Evolutionary conservation across 129 eudicot species (phyloP).

Genomic region (Tagetes patula): DNA sequence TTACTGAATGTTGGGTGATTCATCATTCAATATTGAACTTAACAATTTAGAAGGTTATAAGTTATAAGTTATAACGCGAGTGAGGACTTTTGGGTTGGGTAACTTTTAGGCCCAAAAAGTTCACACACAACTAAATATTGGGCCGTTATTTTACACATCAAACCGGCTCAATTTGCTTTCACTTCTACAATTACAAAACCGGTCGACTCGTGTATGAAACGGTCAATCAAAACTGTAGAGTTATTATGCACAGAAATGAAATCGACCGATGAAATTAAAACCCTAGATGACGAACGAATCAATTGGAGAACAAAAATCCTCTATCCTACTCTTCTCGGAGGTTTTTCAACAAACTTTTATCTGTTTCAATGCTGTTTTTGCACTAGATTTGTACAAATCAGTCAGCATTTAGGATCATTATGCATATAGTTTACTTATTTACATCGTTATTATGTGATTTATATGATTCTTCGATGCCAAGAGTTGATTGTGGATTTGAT

Average conservation of each 20-base stretch:
- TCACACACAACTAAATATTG: not conserved
- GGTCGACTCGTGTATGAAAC: constrained; percentile 27
- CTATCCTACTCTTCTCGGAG: constrained; percentile 70
- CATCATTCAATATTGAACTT: too few relatives aligned
- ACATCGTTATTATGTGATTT: not conserved
- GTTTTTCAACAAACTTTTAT: constrained; percentile 26
- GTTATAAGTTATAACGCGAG: too few relatives aligned
- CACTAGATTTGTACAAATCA: not conserved
- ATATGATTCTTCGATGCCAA: not conserved
- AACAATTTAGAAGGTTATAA: too few relatives aligned
- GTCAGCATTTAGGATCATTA: not conserved
- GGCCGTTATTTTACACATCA: not conserved
- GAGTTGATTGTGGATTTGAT: constrained; percentile 9
- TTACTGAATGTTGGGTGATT: too few relatives aligned
- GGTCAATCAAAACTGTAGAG: constrained; percentile 5
- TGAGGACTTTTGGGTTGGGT: not conserved
- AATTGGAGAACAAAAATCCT: constrained; percentile 57
- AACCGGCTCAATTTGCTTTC: constrained; percentile 17
- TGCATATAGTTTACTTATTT: not conserved
- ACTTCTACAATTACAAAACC: constrained; percentile 1
- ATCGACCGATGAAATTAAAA: constrained; percentile 38
- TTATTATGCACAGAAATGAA: constrained; percentile 38
- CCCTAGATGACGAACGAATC: constrained; percentile 38
- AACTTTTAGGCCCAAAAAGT: not conserved
- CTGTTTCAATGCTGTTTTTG: not conserved